Conservation (phyloP, 2,329 filamentous ascomycete species). For the Incumbomyces lentus region DNA sequence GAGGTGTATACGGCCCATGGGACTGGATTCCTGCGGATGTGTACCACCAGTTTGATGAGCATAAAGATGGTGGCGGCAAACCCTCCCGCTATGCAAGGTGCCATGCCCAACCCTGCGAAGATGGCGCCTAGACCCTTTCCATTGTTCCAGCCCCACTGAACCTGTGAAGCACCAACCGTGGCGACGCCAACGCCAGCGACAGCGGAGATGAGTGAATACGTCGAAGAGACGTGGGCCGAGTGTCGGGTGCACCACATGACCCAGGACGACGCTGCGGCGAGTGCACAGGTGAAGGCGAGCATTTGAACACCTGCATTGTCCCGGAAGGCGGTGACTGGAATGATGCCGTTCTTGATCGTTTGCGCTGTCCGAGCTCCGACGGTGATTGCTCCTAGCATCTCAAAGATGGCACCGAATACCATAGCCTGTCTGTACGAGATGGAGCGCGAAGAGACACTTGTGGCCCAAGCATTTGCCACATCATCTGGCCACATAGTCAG, state of each 20-base stretch:
- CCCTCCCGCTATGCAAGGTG: conserved; percentile 53
- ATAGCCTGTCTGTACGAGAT: conserved; percentile 60
- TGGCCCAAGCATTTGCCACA: conserved; percentile 77
- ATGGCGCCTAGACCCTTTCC: conserved; percentile 62
- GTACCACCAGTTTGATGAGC: conserved; percentile 62
- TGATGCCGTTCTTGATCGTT: conserved; percentile 72
- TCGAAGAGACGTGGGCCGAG: conserved; percentile 63
- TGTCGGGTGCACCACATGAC: conserved; percentile 71
- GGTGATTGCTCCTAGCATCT: conserved; percentile 56
- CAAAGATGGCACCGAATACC: conserved; percentile 56
- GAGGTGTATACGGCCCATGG: conserved; percentile 63
- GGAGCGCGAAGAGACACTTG: conserved; percentile 69
- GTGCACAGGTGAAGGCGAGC: conserved; percentile 55
- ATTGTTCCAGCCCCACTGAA: conserved; percentile 60
- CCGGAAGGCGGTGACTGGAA: conserved; percentile 49
- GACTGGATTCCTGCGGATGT: conserved; percentile 60
- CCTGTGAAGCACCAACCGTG: conserved; percentile 49
- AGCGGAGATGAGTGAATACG: conserved; percentile 60
- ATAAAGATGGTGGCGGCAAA: conserved; percentile 61
- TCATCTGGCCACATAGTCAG: conserved; percentile 45
- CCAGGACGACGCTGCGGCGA: conserved; percentile 58
- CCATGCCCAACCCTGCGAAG: conserved; percentile 62
- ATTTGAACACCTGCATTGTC: conserved; percentile 56
- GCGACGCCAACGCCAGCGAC: conserved; percentile 61
- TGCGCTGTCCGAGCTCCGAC: conserved; percentile 61